phyloP scores from a whole-genome alignment of 73 alveolate species.

The Uronychia setigera region DNA sequence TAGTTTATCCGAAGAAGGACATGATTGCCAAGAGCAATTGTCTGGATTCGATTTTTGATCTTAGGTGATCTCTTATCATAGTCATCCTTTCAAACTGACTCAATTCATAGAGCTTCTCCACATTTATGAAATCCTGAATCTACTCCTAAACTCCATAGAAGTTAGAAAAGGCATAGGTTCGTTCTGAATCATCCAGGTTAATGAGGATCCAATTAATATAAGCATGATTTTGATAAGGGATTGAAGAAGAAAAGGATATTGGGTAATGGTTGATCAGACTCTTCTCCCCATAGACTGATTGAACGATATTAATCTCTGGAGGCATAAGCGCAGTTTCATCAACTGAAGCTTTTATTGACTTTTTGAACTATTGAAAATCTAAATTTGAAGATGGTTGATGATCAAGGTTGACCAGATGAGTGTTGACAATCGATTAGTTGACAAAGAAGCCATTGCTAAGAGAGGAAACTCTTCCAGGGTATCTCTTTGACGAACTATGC shows the following conservation, averaged over 20 bases:
- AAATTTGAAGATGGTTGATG: background rate
- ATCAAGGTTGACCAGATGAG: constrained; percentile 32
- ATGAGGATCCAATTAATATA: constrained; percentile 28
- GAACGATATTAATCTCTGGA: constrained; percentile 35
- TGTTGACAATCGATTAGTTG: constrained; percentile 32
- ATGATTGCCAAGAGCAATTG: constrained; percentile 45
- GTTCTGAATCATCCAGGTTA: constrained; percentile 35
- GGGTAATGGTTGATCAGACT: background rate
- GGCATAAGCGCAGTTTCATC: constrained; percentile 57
- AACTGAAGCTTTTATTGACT: constrained; percentile 31
- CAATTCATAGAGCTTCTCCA: constrained; percentile 11
- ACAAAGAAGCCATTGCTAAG: constrained; percentile 36
- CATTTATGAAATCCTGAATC: constrained; percentile 34
- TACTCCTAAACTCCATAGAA: constrained; percentile 12
- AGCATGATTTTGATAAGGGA: constrained; percentile 21
- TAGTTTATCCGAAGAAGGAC: constrained; percentile 35
- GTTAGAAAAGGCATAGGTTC: constrained; percentile 42
- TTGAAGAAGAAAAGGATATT: background rate
- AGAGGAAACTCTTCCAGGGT: constrained; percentile 18
- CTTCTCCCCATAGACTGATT: constrained; percentile 31
- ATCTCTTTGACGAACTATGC: constrained; percentile 4
- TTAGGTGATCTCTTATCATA: constrained; percentile 9
- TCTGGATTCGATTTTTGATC: constrained; percentile 36
- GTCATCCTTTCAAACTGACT: background rate
- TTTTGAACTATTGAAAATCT: constrained; percentile 27